phyloP scores from a whole-genome alignment of 352 stramenopile species.

The Pythium chondricola region DNA sequence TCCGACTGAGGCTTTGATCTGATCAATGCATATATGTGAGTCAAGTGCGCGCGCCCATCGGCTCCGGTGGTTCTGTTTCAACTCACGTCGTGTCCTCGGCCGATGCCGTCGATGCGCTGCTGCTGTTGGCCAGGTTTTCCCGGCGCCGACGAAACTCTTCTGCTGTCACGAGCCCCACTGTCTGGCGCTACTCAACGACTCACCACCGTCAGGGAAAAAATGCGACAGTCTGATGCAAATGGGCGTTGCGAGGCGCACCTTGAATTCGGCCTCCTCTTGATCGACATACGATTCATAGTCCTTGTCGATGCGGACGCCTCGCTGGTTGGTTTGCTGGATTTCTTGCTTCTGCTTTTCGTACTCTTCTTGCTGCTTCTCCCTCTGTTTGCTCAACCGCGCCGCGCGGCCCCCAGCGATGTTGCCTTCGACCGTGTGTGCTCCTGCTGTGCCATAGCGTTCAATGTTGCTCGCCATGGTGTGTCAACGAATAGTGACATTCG shows the following conservation, averaged over 20 bases:
- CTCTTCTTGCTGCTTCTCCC: slow-evolving; percentile 90
- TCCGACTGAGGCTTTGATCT: too few relatives aligned
- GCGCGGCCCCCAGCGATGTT: slow-evolving; percentile 91
- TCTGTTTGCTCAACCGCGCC: slow-evolving; percentile 87
- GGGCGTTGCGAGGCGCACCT: too few relatives aligned
- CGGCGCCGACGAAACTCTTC: slow-evolving; percentile 90
- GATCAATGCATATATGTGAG: too few relatives aligned
- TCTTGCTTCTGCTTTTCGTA: slow-evolving; percentile 92
- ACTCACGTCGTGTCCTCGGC: too few relatives aligned
- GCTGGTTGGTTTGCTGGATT: slow-evolving; percentile 77
- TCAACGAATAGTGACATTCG: slow-evolving; percentile 7
- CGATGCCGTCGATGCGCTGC: too few relatives aligned
- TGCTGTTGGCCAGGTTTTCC: slow-evolving; percentile 66
- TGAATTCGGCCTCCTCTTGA: slow-evolving; percentile 82
- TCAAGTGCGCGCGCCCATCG: too few relatives aligned
- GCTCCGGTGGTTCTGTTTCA: too few relatives aligned
- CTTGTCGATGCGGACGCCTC: slow-evolving; percentile 83
- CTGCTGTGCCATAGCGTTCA: slow-evolving; percentile 77
- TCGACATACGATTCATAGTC: slow-evolving; percentile 88
- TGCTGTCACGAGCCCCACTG: slow-evolving; percentile 91
- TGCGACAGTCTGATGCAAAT: too few relatives aligned
- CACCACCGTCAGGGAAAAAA: too few relatives aligned
- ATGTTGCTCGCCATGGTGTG: slow-evolving; percentile 50
- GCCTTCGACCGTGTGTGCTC: slow-evolving; percentile 95
- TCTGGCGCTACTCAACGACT: slow-evolving; percentile 81